These are phyloP conservation scores for Talaromyces stipitatus DNA, from an alignment of 495 filamentous ascomycete species.

Conservation along the genomic window DNA sequence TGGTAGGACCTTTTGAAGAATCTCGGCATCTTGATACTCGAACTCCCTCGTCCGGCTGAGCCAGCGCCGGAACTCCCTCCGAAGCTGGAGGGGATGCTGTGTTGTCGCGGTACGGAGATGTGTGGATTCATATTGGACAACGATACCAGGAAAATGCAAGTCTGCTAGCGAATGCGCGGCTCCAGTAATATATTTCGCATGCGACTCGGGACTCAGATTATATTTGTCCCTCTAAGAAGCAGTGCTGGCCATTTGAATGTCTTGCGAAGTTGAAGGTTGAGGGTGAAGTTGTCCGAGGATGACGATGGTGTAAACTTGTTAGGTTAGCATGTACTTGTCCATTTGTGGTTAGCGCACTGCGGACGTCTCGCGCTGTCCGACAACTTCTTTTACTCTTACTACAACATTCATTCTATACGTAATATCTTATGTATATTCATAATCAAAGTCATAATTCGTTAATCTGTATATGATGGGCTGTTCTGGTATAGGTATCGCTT, in stretches of 20 bases:
- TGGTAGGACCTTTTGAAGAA: slow-evolving; percentile 42
- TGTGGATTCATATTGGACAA: slow-evolving; percentile 48
- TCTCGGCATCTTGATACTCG: slow-evolving; percentile 48
- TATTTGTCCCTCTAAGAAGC: background rate
- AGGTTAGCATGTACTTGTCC: background rate
- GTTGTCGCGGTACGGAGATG: slow-evolving; percentile 54
- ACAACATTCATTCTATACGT: background rate
- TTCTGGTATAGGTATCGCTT: background rate
- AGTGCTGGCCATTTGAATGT: background rate
- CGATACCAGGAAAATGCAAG: background rate
- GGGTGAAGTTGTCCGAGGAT: background rate
- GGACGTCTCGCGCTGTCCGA: background rate
- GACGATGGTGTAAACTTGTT: slow-evolving; percentile 3
- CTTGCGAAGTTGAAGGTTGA: background rate
- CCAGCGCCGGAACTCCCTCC: slow-evolving; percentile 27
- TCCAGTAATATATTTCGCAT: background rate
- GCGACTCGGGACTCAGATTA: background rate
- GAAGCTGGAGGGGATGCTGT: slow-evolving; percentile 46
- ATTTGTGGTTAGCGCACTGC: background rate
- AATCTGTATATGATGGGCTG: background rate
- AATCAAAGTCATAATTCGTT: background rate
- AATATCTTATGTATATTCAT: background rate
- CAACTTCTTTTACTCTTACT: background rate
- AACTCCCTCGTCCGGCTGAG: slow-evolving; percentile 20
- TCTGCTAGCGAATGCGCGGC: background rate